A percentile compares a stretch with the other conserved stretches of the same genome.
Conservation (phyloP, 169 alveolate genomes). For the Cryptosporidium andersoni region DNA sequence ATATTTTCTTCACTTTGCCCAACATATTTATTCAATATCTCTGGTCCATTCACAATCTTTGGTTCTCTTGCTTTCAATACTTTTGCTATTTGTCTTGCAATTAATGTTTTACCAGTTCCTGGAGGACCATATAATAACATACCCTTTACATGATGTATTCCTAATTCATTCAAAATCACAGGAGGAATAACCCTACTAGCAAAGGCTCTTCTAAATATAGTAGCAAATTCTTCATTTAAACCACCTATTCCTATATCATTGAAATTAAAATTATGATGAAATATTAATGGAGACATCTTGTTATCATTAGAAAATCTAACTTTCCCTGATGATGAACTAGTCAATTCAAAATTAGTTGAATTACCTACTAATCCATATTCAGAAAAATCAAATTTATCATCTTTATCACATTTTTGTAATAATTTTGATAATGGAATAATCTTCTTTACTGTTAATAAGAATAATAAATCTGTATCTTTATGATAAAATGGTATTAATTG, state of each 20-base stretch:
- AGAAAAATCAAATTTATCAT: conserved; percentile 15
- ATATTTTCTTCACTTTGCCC: conserved; percentile 99
- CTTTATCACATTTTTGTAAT: not conserved
- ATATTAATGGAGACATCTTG: conserved; percentile 75
- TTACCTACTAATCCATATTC: conserved; percentile 71
- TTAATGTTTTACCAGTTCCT: conserved; percentile 99
- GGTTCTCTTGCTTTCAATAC: conserved; percentile 95
- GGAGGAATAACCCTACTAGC: conserved; percentile 99
- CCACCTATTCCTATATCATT: conserved; percentile 93
- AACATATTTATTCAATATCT: conserved; percentile 93
- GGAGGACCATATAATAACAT: conserved; percentile 99
- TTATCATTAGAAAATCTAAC: conserved; percentile 72
- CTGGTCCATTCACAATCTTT: conserved; percentile 90
- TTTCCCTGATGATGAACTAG: conserved; percentile 59
- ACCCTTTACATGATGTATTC: conserved; percentile 97
- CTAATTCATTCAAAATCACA: conserved; percentile 93
- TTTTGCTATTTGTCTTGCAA: conserved; percentile 98
- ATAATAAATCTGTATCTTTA: conserved; percentile 69
- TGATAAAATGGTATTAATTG: conserved; percentile 74
- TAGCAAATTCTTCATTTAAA: conserved; percentile 93
- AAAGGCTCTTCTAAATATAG: conserved; percentile 99
- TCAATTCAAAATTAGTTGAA: conserved; percentile 72
- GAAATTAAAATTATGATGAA: conserved; percentile 87
- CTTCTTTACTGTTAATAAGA: conserved; percentile 72
- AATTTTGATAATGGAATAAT: conserved; percentile 49